Evolutionary conservation across 768 basidiomycete species (phyloP), one percentile per base, ranked within the genome.

Genomic region (Paxillus rubicundulus): DNA sequence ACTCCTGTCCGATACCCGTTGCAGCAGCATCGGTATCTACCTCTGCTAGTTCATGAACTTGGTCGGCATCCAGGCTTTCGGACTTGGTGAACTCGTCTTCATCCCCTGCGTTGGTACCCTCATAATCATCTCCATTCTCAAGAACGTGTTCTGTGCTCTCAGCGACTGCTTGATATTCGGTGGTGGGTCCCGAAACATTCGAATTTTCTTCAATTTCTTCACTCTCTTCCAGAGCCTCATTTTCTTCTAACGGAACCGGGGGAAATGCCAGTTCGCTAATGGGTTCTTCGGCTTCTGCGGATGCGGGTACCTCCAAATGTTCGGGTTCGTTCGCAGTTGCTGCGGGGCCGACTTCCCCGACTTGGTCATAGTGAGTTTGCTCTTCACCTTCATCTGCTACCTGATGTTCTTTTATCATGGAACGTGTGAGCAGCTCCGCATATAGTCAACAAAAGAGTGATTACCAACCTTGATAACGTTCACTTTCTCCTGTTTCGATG

Each of bases 21-120:
- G 49, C 43, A 5, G 49, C n/a, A 18, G 54, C 45, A 13, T 66
- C 62, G 2, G 60, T 65, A 52, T 69, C 71, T 46, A 59, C 56
- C 18, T 47, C 38, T 3, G 30, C 45, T 45, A 45, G 41, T 9
- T 50, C 61, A 27, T 73, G 70, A 37, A 63, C 58, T 40, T 57
- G 65, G 50, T 69, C 64, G 33, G 64, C 67, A 49, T 71, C 69
- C 14, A 67, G 56, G 37, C 28, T 52, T 5, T 65, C 63, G 17
- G 55, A 50, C 16, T 52, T 56, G 17, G 46, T 8, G 16, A 57
- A 57, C 47, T 56, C 54, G 13, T 56, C 60, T 46, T 64, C 65
- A 30, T 50, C 58, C 39, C 53, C 53, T 2, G 47, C 43, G 24
- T 61, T 57, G 17, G 53, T 50, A 33, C 41, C 59, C 28, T 59